These are phyloP conservation scores for Mycena metata DNA, from an alignment of 768 basidiomycete genomes.

Conservation along the genomic window DNA sequence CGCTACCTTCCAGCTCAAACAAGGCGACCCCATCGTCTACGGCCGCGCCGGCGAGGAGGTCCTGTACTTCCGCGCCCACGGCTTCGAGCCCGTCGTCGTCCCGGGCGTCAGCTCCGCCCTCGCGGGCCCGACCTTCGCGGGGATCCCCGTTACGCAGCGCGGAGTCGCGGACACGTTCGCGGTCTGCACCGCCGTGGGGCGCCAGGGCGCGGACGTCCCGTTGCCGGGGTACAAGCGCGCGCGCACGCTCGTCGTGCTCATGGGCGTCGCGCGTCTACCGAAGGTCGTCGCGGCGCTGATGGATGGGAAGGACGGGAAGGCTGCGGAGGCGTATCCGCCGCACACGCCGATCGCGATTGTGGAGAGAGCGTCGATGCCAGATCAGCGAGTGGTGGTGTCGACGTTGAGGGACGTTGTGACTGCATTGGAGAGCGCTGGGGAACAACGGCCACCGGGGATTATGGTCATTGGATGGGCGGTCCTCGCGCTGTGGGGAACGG, in stretches of 20 bases:
- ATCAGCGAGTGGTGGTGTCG: constrained; percentile 87
- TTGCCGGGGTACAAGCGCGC: constrained; percentile 91
- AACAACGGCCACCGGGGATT: constrained; percentile 96
- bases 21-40: constrained; percentile 97
- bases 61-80: constrained; percentile 88
- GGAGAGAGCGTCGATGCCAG: constrained; percentile 94
- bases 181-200: constrained; percentile 95
- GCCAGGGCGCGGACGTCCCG: constrained; percentile 83
- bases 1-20: constrained; percentile 78
- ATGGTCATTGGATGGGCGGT: constrained; percentile 95
- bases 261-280: constrained; percentile 92
- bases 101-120: constrained; percentile 93
- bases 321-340: constrained; percentile 73
- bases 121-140: constrained; percentile 89
- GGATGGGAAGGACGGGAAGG: constrained; percentile 42
- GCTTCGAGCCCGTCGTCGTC: constrained; percentile 86
- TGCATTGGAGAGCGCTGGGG: constrained; percentile 81
- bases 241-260: constrained; percentile 87
- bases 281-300: constrained; percentile 77
- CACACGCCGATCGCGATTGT: constrained; percentile 91
- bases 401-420: constrained; percentile 79
- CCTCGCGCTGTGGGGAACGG: constrained; percentile 78
- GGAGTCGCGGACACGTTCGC: constrained; percentile 92
- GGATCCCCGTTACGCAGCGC: constrained; percentile 95
- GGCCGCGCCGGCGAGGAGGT: constrained; percentile 96